phyloP scores from a whole-genome alignment of 2,329 filamentous ascomycete genomes.

The Colletotrichum scovillei region DNA sequence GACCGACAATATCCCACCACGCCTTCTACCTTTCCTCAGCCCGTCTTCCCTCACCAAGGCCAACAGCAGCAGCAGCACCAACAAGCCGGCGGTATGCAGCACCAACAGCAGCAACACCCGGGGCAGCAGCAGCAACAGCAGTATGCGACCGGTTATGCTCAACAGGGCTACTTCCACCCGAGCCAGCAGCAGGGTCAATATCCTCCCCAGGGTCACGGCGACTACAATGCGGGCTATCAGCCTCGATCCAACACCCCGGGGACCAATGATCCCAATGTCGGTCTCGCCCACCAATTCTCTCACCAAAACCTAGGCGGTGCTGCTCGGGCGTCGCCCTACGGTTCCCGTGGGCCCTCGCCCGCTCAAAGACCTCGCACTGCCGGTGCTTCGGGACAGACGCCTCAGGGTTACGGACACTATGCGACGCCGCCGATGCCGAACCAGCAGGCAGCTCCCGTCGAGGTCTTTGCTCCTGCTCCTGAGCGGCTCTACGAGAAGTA shows the following conservation, averaged over 20 bases:
- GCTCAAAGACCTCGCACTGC: conserved; percentile 86
- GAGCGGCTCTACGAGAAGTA: conserved; percentile 90
- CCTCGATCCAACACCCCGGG: conserved; percentile 68
- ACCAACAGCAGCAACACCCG: conserved; percentile 43
- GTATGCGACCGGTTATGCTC: conserved; percentile 58
- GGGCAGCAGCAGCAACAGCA: conserved; percentile 53
- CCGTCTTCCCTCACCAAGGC: conserved; percentile 68
- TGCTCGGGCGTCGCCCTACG: conserved; percentile 77
- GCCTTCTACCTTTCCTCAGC: conserved; percentile 95
- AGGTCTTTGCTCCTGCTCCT: conserved; percentile 82
- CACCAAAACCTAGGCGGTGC: conserved; percentile 90
- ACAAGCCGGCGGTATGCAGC: conserved; percentile 44
- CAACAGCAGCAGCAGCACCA: conserved; percentile 54
- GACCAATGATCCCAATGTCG: conserved; percentile 86
- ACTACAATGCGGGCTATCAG: conserved; percentile 61
- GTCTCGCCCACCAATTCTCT: conserved; percentile 94
- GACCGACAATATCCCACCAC: conserved; percentile 86
- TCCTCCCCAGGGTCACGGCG: conserved; percentile 51
- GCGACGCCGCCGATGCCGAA: conserved; percentile 75
- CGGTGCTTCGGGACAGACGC: conserved; percentile 71
- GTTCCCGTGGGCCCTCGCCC: conserved; percentile 74
- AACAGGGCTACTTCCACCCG: conserved; percentile 70
- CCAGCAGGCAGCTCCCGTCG: conserved; percentile 66
- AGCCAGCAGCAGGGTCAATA: conserved; percentile 64
- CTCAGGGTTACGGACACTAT: conserved; percentile 73